These are phyloP conservation scores for Fusarium sp. DNA, from an alignment of 2,329 filamentous ascomycete genomes.

Conservation along the genomic window DNA sequence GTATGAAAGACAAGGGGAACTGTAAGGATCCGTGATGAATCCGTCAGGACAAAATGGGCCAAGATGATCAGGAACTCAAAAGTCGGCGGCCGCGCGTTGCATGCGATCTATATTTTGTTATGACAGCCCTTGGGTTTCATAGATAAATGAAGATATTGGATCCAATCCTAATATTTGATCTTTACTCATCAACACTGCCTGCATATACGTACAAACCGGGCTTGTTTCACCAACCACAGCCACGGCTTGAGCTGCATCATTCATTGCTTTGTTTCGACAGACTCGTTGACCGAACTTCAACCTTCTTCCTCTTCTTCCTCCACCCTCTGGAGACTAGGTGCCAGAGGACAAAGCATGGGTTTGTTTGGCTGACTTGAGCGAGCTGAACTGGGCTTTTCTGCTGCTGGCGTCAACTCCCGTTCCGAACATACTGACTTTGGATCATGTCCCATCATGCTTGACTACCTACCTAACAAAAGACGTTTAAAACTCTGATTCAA, in stretches of 20 bases:
- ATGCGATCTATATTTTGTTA: conserved; percentile 7
- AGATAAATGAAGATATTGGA: neutral
- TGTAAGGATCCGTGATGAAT: conserved; percentile 5
- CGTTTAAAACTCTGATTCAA: neutral
- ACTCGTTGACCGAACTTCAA: neutral
- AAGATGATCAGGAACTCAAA: conserved; percentile 19
- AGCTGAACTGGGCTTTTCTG: conserved; percentile 10
- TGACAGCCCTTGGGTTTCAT: neutral
- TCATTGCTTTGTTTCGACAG: conserved; percentile 16
- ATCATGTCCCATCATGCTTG: conserved; percentile 25
- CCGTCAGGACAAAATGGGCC: conserved; percentile 19
- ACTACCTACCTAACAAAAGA: conserved; percentile 12
- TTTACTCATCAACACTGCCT: neutral
- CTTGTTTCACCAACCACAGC: conserved; percentile 32
- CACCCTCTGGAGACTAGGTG: neutral
- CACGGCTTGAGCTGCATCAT: conserved; percentile 23
- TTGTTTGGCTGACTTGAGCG: conserved; percentile 5
- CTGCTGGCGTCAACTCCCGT: conserved; percentile 5
- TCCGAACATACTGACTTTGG: conserved; percentile 19
- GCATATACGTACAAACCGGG: conserved; percentile 6
- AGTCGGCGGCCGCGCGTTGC: conserved; percentile 24
- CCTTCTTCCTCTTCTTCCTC: neutral
- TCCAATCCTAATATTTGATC: neutral
- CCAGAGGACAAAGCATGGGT: conserved; percentile 7
- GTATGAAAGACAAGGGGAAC: neutral